Percentiles rank a stretch among this genome's conserved stretches.
These are phyloP conservation scores for Sclerotinia nivalis DNA, from an alignment of 2,329 filamentous ascomycete genomes.

Conservation along the genomic window DNA sequence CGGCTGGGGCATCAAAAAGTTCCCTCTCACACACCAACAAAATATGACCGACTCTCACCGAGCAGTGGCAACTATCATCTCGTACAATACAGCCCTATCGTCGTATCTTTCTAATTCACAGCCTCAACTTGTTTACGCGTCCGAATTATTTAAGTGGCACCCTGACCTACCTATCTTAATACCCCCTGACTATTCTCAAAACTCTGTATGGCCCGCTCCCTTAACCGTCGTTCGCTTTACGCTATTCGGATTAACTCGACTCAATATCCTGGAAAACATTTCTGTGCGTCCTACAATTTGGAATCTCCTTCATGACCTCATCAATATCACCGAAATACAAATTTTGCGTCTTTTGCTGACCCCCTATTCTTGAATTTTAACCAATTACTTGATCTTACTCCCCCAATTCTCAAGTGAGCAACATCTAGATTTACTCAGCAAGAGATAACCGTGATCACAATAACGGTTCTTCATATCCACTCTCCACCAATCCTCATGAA, in stretches of 20 bases:
- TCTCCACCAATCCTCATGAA: background rate
- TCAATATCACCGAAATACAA: conserved; percentile 11
- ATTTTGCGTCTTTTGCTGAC: background rate
- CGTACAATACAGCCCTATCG: background rate
- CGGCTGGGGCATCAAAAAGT: background rate
- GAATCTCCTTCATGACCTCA: conserved; percentile 5
- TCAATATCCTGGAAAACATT: background rate
- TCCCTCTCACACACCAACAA: background rate
- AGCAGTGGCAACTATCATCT: background rate
- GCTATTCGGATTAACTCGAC: conserved; percentile 3
- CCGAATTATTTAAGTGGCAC: conserved; percentile 13
- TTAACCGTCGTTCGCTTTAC: background rate
- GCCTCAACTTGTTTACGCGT: conserved; percentile 12
- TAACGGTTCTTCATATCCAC: conserved; percentile 11
- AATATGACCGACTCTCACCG: background rate
- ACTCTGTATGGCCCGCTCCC: background rate
- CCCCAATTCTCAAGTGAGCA: background rate
- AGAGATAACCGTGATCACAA: conserved; percentile 11
- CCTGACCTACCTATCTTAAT: conserved; percentile 4
- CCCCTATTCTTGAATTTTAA: background rate
- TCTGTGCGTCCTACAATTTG: background rate
- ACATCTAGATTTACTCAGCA: background rate
- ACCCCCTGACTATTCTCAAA: conserved; percentile 5
- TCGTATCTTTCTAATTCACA: background rate
- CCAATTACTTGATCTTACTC: background rate